A percentile compares a stretch with the other conserved stretches of the same genome.
These are phyloP conservation scores for Cryptosporidium tyzzeri DNA, from an alignment of 169 alveolate genomes.

Conservation along the genomic window DNA sequence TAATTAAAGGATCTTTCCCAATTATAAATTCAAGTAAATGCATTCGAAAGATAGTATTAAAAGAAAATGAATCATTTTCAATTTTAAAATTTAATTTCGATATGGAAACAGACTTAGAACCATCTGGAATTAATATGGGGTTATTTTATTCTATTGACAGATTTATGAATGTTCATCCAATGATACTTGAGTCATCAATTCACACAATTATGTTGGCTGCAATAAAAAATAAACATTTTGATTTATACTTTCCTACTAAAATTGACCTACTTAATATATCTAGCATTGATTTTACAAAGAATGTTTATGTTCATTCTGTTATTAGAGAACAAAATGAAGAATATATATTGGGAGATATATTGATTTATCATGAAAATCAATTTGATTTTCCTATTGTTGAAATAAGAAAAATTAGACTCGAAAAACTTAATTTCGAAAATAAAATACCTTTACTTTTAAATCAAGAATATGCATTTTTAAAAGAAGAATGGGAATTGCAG, in stretches of 20 bases:
- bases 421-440: not conserved
- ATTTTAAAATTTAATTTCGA: not conserved
- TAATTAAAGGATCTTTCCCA: not conserved
- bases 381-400: constrained; percentile 26
- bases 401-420: constrained; percentile 33
- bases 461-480: constrained; percentile 10
- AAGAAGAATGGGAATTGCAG: constrained; percentile 45
- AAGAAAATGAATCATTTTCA: constrained; percentile 16
- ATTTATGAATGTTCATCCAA: constrained; percentile 73
- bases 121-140: constrained; percentile 66
- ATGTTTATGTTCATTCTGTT: constrained; percentile 4
- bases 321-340: not conserved
- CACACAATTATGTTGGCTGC: constrained; percentile 42
- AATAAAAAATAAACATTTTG: constrained; percentile 3
- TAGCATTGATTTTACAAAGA: not conserved
- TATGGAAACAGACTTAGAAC: constrained; percentile 27
- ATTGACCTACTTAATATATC: not conserved
- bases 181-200: constrained; percentile 39
- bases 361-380: constrained; percentile 21
- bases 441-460: not conserved
- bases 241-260: constrained; percentile 28
- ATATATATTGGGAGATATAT: constrained; percentile 12
- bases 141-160: constrained; percentile 56
- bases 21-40: constrained; percentile 24
- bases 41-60: constrained; percentile 14